Evolutionary conservation across 1,139 yeast species (phyloP), one percentile per base, ranked within the genome.

Genomic region (Protomyces arabidopsidicola): DNA sequence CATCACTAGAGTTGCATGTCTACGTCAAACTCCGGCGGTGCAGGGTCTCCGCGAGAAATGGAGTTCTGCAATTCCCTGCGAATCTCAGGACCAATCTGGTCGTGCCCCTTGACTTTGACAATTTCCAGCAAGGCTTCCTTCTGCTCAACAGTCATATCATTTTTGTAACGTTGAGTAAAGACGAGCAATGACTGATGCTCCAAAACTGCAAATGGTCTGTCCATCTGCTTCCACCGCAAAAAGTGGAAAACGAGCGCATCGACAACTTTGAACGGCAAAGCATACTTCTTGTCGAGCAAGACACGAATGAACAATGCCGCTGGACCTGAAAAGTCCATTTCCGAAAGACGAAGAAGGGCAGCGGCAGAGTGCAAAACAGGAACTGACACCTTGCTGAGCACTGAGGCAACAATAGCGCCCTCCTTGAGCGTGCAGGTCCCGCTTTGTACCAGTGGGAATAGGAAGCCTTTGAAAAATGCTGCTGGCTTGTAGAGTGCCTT

Each of bases 291-390:
- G 74, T 95, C 98, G 58, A 95, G 79, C 67, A 93, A 80, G 2
- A 90, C 89, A 74, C 95, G 84, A 66, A 93, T 90, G 76, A 93
- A 91, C 2, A 91, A 90, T 2, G 96, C 88, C 16, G 90, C 85
- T 0, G 98, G 88, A 31, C 98, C 96, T 10, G 84, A 81, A 75
- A 88, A 91, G 10, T 65, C 65, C 60, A 66, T 61, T 72, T 89
- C 95, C 54, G 90, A 79, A 60, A 93, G 79, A 75, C 91, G 88
- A 68, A 95, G 82, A 68, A 93, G 81, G 14, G 98, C 98, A 63
- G 95, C 98, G 1, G 98, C 88, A 1, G 98, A 93, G 77, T 93
- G 98, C 72, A 90, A 81, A 6, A 88, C 96, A 9, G 98, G 98
- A 36, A 93, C 86, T 2, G 98, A 90, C 16, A 90, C 88, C 75